Percentiles rank a stretch among this genome's conserved stretches.
Evolutionary conservation across 148 eudicot genomes (phyloP).

Genomic region (Cornus controversa): DNA sequence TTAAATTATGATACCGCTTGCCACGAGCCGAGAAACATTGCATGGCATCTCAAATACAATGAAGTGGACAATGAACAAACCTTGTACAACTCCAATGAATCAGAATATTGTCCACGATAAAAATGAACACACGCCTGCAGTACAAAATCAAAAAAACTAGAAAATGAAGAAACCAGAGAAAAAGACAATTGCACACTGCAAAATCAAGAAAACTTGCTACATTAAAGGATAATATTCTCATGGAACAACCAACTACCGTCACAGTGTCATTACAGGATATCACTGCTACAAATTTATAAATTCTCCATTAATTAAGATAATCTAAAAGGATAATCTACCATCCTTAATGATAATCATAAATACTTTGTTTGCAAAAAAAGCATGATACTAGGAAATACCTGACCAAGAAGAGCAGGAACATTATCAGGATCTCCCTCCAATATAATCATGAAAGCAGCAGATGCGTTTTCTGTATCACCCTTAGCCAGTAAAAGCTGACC

Average conservation of each 20-base stretch:
- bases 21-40: not conserved
- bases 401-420: constrained; percentile 98
- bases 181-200: not conserved
- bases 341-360: not conserved
- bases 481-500: constrained; percentile 95
- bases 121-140: constrained; percentile 93
- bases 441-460: constrained; percentile 83
- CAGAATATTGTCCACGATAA: constrained; percentile 79
- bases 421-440: constrained; percentile 88
- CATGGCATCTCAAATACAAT: constrained; percentile 7
- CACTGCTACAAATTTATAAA: not conserved
- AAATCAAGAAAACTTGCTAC: not conserved
- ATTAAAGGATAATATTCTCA: too few species aligned
- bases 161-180: not conserved
- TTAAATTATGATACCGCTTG: not conserved
- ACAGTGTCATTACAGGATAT: not conserved
- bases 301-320: not conserved
- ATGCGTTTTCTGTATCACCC: constrained; percentile 90
- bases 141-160: not conserved
- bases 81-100: constrained; percentile 92
- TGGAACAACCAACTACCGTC: too few species aligned
- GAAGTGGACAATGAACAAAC: constrained; percentile 32
- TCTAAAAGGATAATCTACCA: not conserved
- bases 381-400: constrained; percentile 44
- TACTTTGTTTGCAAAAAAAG: not conserved